Evolutionary conservation across 2,329 filamentous ascomycete genomes (phyloP), one percentile per base, ranked within the genome.

Genomic region (Chaetomiaceae sp.): DNA sequence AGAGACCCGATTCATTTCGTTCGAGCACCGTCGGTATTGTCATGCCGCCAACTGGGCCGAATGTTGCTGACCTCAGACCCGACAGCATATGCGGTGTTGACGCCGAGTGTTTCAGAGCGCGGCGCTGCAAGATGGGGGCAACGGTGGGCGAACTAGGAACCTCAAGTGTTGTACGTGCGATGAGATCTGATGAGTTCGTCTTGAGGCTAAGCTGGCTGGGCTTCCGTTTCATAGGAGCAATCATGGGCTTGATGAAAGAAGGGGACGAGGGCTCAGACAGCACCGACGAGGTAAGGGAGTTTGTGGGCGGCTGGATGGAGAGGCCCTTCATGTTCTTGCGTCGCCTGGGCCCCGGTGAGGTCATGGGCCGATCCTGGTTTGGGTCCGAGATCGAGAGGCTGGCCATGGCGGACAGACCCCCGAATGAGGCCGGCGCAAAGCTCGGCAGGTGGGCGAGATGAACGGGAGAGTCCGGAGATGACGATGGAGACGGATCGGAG

Each of bases 401-500:
- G 64, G 73, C 73, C 74, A 76, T 75, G 48, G 71, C 69, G 3
- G 71, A 65, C 50, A 76, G 64, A 44, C 69, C 68, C 53, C 52
- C 75, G 58, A 85, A 84, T 3, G 75, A 76, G 6, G 83, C 81
- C 4, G 80, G 78, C 1, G 84, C 77, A 62, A 87, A 90, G 13
- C 84, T 83, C 44, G 81, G 83, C 40, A 89, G 76, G 3, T 89
- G 84, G 51, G 86, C 80, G 51, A 90, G 76, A 52, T 87, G 86
- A 50, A 87, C 75, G 1, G 90, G 89, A 2, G 94, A 96, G 70
- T 96, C 91, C 8, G 92, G 92, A 1, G 92, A 96, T 20, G 91
- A 90, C 48, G 87, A 92, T 3, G 94, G 90, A 5, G 92, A 96
- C 7, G 89, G 86, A 63, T 97, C 92, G 27, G 91, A 91, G 44